These are phyloP conservation scores for Cladorrhinum sp. DNA, from an alignment of 2,329 filamentous ascomycete species.

Conservation along the genomic window DNA sequence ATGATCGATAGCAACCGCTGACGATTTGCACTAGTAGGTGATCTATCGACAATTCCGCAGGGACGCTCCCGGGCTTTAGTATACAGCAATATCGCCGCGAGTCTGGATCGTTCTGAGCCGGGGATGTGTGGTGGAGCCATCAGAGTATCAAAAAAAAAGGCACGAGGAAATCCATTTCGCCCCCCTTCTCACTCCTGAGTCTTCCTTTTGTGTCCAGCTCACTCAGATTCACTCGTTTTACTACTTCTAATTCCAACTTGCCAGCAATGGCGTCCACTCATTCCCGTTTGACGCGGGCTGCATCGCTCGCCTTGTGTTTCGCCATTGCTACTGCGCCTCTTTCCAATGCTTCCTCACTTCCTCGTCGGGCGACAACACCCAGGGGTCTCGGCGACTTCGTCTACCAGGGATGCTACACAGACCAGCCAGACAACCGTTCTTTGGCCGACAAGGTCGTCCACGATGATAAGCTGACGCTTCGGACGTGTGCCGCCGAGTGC, in stretches of 20 bases:
- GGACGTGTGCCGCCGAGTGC: constrained; percentile 34
- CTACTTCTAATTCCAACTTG: not conserved
- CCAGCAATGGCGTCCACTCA: not conserved
- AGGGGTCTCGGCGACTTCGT: constrained; percentile 3
- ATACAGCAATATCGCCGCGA: not conserved
- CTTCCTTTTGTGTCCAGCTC: not conserved
- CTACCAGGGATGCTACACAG: constrained; percentile 22
- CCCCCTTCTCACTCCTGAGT: not conserved
- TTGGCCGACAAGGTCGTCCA: constrained; percentile 13
- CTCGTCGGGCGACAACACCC: not conserved
- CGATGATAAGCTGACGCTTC: constrained; percentile 35
- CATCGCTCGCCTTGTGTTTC: not conserved
- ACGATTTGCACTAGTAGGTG: too few species aligned
- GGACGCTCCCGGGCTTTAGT: not conserved
- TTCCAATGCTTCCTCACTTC: not conserved
- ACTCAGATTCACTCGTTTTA: not conserved
- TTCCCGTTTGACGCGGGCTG: not conserved
- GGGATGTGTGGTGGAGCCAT: not conserved
- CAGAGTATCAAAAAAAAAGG: not conserved
- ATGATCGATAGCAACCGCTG: too few species aligned
- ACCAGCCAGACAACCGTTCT: not conserved
- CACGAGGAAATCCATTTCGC: not conserved
- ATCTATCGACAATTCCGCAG: not conserved
- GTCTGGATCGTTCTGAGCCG: not conserved
- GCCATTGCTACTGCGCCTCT: not conserved